These are phyloP conservation scores for Conringia planisiliqua DNA, from an alignment of 345 rosid species.

Conservation along the genomic window DNA sequence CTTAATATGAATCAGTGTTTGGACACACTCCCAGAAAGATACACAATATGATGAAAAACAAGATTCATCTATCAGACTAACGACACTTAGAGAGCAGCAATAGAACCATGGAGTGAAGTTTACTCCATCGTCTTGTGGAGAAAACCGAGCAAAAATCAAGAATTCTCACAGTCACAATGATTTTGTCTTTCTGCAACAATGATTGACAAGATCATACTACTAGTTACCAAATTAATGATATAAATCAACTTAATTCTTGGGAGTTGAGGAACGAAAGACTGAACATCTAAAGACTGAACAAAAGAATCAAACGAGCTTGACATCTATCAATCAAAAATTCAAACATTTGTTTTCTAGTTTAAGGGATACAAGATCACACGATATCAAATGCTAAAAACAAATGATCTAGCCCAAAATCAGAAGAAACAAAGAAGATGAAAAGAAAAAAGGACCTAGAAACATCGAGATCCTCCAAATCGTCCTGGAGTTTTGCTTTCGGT, in stretches of 20 bases:
- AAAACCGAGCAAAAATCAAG: not conserved
- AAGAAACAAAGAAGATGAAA: not conserved
- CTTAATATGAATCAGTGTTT: too few species aligned
- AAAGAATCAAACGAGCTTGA: not conserved
- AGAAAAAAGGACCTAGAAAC: slow-evolving; percentile 47
- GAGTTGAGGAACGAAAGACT: not conserved
- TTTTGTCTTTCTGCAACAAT: not conserved
- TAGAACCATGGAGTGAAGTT: not conserved
- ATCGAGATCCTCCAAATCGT: slow-evolving; percentile 63
- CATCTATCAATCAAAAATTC: not conserved
- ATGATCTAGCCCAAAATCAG: not conserved
- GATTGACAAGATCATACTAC: not conserved
- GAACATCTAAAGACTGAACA: not conserved
- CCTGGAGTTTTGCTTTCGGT: slow-evolving; percentile 38
- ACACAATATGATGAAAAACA: not conserved
- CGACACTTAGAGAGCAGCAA: not conserved
- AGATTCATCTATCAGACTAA: slow-evolving; percentile 4
- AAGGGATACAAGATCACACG: not conserved
- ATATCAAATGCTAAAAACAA: not conserved
- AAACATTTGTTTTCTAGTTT: not conserved
- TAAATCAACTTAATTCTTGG: not conserved
- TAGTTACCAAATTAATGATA: not conserved
- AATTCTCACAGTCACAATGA: not conserved
- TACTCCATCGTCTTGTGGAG: not conserved
- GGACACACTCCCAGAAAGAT: slow-evolving; percentile 50